Percentiles rank a stretch among this genome's conserved stretches.
These are phyloP conservation scores for Waitea zeae DNA, from an alignment of 1,284 basidiomycete genomes.

Conservation along the genomic window DNA sequence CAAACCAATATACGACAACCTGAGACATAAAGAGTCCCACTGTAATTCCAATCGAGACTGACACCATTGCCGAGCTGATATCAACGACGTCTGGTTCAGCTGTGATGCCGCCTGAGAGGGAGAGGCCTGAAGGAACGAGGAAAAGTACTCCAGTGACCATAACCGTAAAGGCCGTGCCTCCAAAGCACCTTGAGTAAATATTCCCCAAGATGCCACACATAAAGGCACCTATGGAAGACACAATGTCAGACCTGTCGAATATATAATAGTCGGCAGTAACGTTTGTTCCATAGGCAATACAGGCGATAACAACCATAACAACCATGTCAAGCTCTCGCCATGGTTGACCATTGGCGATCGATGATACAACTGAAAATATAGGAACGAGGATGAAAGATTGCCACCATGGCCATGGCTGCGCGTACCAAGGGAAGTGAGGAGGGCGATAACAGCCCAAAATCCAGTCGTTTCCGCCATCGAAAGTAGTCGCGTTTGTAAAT, in stretches of 20 bases:
- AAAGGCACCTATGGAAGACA: constrained; percentile 77
- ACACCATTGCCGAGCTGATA: constrained; percentile 71
- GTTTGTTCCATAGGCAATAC: constrained; percentile 61
- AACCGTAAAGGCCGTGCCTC: constrained; percentile 79
- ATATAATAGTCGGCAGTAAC: constrained; percentile 72
- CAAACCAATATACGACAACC: constrained; percentile 75
- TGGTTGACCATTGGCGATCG: constrained; percentile 66
- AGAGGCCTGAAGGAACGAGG: constrained; percentile 72
- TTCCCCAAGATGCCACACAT: constrained; percentile 73
- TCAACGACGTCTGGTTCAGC: constrained; percentile 54
- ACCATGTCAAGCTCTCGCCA: constrained; percentile 50
- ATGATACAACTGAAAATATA: constrained; percentile 58
- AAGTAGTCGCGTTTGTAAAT: constrained; percentile 37
- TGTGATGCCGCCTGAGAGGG: constrained; percentile 69
- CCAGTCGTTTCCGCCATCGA: constrained; percentile 23
- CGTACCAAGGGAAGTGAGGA: constrained; percentile 51
- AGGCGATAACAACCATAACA: constrained; percentile 79
- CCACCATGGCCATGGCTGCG: constrained; percentile 64
- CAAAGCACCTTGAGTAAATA: constrained; percentile 68
- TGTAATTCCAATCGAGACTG: constrained; percentile 80
- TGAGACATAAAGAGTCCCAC: constrained; percentile 83
- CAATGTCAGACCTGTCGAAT: constrained; percentile 72
- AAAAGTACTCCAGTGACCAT: constrained; percentile 83
- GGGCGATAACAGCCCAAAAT: constrained; percentile 55
- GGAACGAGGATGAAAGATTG: constrained; percentile 69